phyloP scores from a whole-genome alignment of 78 protist species.

The Cavenderia fasciculata region DNA sequence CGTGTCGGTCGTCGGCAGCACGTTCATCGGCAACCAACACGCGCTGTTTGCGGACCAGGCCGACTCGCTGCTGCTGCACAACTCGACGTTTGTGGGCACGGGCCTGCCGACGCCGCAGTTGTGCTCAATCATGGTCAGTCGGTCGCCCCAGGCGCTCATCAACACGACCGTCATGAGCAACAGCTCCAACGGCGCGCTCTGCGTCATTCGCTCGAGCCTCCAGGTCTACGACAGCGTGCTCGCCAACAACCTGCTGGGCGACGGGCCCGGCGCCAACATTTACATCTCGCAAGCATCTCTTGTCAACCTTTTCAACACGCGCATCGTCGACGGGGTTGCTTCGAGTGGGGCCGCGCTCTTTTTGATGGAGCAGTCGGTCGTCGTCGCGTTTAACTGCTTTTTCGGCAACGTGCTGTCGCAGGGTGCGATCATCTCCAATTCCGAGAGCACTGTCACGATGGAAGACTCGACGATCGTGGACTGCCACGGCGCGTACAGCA shows the following conservation, averaged over 20 bases:
- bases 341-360: neutral
- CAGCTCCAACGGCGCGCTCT: constrained; percentile 13
- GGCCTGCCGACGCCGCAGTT: neutral
- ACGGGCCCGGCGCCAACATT: constrained; percentile 29
- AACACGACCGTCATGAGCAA: neutral
- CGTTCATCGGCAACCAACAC: neutral
- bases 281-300: constrained; percentile 25
- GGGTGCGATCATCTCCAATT: constrained; percentile 3
- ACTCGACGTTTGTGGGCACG: neutral
- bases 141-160: neutral
- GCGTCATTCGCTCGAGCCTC: neutral
- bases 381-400: neutral
- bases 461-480: neutral
- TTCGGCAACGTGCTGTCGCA: neutral
- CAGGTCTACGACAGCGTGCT: neutral
- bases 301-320: neutral
- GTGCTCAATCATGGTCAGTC: constrained; percentile 20
- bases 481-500: neutral
- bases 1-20: neutral
- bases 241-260: neutral
- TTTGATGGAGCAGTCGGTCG: constrained; percentile 21
- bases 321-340: neutral
- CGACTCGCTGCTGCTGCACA: neutral
- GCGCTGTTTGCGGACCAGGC: constrained; percentile 25
- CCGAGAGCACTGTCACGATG: neutral